A percentile compares a stretch with the other conserved stretches of the same genome.
These are phyloP conservation scores for Pseudozyma sp. DNA, from an alignment of 1,284 basidiomycete species.

Conservation along the genomic window DNA sequence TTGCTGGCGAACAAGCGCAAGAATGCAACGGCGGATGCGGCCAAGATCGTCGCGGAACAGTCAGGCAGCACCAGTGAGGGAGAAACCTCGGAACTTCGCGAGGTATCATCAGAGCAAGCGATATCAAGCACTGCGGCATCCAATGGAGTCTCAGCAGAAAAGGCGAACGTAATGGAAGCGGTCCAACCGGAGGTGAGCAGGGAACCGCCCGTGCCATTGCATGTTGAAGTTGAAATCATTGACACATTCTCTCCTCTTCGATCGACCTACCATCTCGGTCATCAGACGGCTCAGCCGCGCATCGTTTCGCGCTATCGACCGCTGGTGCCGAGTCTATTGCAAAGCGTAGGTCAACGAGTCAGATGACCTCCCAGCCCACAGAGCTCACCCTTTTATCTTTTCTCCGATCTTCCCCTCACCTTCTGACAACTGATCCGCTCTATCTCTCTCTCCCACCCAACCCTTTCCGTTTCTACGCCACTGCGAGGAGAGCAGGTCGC, in stretches of 20 bases:
- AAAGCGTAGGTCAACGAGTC: slow-evolving; percentile 28
- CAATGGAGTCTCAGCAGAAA: not conserved
- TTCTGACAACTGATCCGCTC: slow-evolving; percentile 3
- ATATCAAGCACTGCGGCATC: not conserved
- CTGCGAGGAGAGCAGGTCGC: slow-evolving; percentile 11
- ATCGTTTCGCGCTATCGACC: slow-evolving; percentile 27
- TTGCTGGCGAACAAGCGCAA: slow-evolving; percentile 36
- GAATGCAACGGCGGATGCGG: not conserved
- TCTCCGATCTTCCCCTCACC: not conserved
- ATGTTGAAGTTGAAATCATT: not conserved
- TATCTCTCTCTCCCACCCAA: not conserved
- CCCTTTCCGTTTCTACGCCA: not conserved
- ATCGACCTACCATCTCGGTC: slow-evolving; percentile 3
- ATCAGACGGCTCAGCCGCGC: slow-evolving; percentile 10
- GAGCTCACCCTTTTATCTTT: slow-evolving; percentile 5
- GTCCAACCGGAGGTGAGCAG: slow-evolving; percentile 21
- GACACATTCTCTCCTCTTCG: slow-evolving; percentile 3
- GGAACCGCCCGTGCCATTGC: too few relatives aligned
- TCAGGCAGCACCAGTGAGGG: not conserved
- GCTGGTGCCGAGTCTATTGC: slow-evolving; percentile 39
- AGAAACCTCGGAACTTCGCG: not conserved
- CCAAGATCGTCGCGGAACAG: not conserved
- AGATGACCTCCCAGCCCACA: not conserved
- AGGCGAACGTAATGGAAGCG: not conserved
- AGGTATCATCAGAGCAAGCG: not conserved